Base-by-base conservation (phyloP, 208 protist genomes). In the Sergeia podlipaevii region DNA sequence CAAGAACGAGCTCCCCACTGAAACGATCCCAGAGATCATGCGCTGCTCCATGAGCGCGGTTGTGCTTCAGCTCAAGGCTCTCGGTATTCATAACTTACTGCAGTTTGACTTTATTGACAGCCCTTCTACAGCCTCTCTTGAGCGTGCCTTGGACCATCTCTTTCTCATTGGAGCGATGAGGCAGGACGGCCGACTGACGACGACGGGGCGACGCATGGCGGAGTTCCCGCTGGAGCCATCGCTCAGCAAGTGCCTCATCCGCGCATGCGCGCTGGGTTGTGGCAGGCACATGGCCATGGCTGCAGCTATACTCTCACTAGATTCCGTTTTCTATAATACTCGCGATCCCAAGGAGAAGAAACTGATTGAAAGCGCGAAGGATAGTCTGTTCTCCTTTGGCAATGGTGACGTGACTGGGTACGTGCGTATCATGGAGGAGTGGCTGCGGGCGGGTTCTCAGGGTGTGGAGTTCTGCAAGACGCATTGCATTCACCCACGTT, bases 191-290 rank as follows among this genome's bases (percentile, higher is more conserved):
- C 68, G 96, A 1, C 79, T 99, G 0, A 99, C 98, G 4, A 76
- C 93, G 10, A 79, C 96, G 1, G 98, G 98, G 0, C 45, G 80
- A n/a, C 91, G 92, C 32, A 99, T 99, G 98, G 74, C 97, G 3
- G 97, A 99, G 68, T 99, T 99, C 62, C 98, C 98, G 54, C 69
- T 99, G 50, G 98, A 99, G 50, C 98, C 98, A 21, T 96, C 98
- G 62, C 70, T 99, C 3, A 89, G 95, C 34, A 98, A 99, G 68
- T 86, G 86, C 54, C 73, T 98, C 32, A 70, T 97, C 48, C 71
- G 68, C 6, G 79, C 76, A 13, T 71, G 75, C 27, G 59, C 65
- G 15, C 71, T 93, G 24, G 72, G 72, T 17, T 97, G 88, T 47
- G 70, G 81, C 34, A 71, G 95, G 32, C 85, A 97, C 58, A 89